A percentile compares a stretch with the other conserved stretches of the same genome.
Conservation (phyloP, 129 eudicot genomes). For the Gnaphalium uliginosum region DNA sequence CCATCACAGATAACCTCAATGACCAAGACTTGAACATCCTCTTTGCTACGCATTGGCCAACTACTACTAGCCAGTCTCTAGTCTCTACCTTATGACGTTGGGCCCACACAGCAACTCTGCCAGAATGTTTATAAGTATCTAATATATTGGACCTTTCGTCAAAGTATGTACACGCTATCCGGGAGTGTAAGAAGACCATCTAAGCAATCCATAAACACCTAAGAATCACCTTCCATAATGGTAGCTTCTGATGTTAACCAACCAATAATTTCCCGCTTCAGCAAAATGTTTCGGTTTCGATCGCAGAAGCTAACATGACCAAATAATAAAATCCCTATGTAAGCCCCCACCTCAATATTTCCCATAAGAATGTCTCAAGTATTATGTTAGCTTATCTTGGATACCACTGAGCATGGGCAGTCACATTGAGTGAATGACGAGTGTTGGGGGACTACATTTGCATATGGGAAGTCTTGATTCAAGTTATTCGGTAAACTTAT, state of each 20-base stretch:
- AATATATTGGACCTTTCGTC: not conserved
- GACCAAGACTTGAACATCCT: too few species aligned
- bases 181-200: not conserved
- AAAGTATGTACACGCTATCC: not conserved
- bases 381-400: not conserved
- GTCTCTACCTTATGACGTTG: not conserved
- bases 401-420: not conserved
- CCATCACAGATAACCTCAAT: not conserved
- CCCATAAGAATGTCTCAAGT: constrained; percentile 2
- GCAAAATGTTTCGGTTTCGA: not conserved
- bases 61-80: not conserved
- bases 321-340: not conserved
- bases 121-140: not conserved
- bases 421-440: not conserved
- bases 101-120: not conserved
- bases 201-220: not conserved
- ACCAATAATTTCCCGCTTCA: not conserved
- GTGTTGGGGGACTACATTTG: not conserved
- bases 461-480: not conserved
- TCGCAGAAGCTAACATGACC: too few species aligned
- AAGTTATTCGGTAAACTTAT: not conserved
- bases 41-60: not conserved
- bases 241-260: not conserved
- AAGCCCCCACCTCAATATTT: not conserved
- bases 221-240: not conserved